phyloP scores from a whole-genome alignment of 108 stramenopile species.

The Skeletonema grethae region DNA sequence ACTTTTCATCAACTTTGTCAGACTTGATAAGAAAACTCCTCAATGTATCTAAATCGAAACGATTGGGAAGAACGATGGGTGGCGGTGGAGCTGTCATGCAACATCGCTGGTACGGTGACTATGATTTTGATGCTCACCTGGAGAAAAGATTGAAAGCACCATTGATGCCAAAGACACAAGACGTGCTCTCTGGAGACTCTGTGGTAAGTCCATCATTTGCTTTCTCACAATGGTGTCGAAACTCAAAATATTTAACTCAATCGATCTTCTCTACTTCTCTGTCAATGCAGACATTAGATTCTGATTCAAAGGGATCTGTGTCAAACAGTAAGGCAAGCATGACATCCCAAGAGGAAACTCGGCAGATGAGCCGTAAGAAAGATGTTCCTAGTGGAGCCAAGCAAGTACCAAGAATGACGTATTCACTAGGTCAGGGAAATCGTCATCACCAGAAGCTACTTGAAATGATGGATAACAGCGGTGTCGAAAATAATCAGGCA shows the following conservation, averaged over 20 bases:
- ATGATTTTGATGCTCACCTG: slow-evolving; percentile 77
- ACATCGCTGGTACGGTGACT: slow-evolving; percentile 81
- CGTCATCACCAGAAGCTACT: slow-evolving; percentile 53
- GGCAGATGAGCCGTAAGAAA: not conserved
- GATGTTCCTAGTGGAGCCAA: slow-evolving; percentile 10
- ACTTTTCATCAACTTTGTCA: slow-evolving; percentile 42
- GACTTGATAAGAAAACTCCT: slow-evolving; percentile 76
- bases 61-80: slow-evolving; percentile 79
- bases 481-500: slow-evolving; percentile 1
- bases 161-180: slow-evolving; percentile 51
- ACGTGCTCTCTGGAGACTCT: slow-evolving; percentile 36
- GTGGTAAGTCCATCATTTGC: slow-evolving; percentile 26
- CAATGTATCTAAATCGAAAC: slow-evolving; percentile 70
- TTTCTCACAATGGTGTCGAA: not conserved
- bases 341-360: not conserved
- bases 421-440: slow-evolving; percentile 51
- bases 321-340: slow-evolving; percentile 3
- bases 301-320: slow-evolving; percentile 34
- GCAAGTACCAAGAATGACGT: slow-evolving; percentile 25
- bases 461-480: slow-evolving; percentile 46
- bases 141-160: slow-evolving; percentile 64
- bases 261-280: not conserved
- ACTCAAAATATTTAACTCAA: not conserved
- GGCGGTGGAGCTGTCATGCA: slow-evolving; percentile 85
- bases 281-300: not conserved